Conservation (phyloP, 345 rosid genomes). For the Firmiana major region DNA sequence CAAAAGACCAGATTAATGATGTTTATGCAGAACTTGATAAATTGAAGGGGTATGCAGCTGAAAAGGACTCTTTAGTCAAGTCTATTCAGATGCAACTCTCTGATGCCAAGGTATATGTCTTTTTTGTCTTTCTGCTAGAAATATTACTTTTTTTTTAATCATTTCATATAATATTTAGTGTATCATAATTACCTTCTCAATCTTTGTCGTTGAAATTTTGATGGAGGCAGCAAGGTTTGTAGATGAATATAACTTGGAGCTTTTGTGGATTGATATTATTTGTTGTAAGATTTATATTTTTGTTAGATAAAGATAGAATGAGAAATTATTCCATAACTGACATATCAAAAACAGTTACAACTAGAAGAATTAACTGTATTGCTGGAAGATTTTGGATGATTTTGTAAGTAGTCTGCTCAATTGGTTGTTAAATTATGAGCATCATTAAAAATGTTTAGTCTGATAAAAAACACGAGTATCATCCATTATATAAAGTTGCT, state of each 20-base stretch:
- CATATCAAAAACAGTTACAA: neutral
- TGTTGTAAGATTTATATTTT: neutral
- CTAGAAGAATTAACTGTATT: neutral
- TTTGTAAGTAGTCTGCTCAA: neutral
- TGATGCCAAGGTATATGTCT: constrained; percentile 68
- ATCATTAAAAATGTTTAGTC: neutral
- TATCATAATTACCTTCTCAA: neutral
- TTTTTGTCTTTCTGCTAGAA: neutral
- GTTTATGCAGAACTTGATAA: constrained; percentile 51
- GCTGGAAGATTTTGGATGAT: neutral
- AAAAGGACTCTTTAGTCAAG: constrained; percentile 66
- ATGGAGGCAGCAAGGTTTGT: neutral
- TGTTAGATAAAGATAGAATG: neutral
- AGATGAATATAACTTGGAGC: neutral
- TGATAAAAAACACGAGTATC: neutral
- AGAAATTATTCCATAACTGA: neutral
- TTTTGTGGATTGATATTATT: neutral
- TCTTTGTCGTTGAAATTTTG: neutral
- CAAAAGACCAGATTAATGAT: constrained; percentile 47
- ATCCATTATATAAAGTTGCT: neutral
- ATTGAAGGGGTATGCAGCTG: constrained; percentile 49
- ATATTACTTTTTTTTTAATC: neutral
- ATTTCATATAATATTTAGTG: neutral
- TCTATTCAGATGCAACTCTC: constrained; percentile 71
- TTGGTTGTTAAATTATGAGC: neutral